Evolutionary conservation across 2,329 filamentous ascomycete species (phyloP).

Genomic region (Sclerotinia trifoliorum): DNA sequence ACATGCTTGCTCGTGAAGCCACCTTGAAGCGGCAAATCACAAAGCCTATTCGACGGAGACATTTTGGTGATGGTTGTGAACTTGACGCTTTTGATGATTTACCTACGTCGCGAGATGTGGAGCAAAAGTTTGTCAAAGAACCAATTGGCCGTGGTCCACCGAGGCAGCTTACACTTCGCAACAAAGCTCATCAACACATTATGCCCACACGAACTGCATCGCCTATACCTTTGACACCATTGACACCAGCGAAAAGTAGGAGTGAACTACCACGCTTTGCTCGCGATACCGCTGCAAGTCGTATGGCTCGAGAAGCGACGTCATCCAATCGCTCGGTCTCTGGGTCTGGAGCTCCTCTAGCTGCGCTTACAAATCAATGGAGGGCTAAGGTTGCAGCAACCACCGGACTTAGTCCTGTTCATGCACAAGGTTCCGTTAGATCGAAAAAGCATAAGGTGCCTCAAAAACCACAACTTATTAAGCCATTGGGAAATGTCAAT

Average conservation of each 20-base stretch:
- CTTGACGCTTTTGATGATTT: constrained; percentile 93
- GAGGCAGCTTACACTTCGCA: constrained; percentile 57
- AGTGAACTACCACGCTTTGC: constrained; percentile 61
- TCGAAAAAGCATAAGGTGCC: constrained; percentile 56
- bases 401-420: constrained; percentile 48
- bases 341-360: constrained; percentile 48
- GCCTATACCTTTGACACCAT: constrained; percentile 57
- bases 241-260: constrained; percentile 42
- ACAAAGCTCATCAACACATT: constrained; percentile 56
- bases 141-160: constrained; percentile 68
- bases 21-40: constrained; percentile 68
- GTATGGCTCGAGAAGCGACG: constrained; percentile 62
- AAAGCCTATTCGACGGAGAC: constrained; percentile 65
- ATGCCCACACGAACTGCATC: constrained; percentile 54
- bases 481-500: constrained; percentile 73
- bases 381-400: constrained; percentile 40
- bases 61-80: constrained; percentile 91
- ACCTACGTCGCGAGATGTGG: constrained; percentile 78
- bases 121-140: constrained; percentile 79
- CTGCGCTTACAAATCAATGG: constrained; percentile 46
- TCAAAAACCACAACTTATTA: constrained; percentile 84
- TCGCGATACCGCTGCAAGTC: constrained; percentile 63
- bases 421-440: constrained; percentile 47
- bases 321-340: constrained; percentile 59
- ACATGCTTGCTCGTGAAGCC: constrained; percentile 44